Evolutionary conservation across 2,329 filamentous ascomycete species (phyloP), one percentile per base, ranked within the genome.

Genomic region (Grosmannia huntii): DNA sequence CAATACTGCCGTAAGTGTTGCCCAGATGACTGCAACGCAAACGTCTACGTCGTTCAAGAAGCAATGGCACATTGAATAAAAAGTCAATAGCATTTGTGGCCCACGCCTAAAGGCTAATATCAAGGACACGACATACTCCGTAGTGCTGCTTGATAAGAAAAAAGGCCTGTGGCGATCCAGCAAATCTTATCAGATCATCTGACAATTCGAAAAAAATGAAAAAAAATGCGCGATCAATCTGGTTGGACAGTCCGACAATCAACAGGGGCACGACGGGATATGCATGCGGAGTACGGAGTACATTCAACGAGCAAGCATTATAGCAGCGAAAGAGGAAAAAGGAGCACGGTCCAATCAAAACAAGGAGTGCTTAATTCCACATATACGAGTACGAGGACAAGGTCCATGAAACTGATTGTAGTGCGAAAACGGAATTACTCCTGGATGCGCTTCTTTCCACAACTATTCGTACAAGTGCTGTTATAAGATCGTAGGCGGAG

Each of bases 151-250:
- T 28, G 28, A 28, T 28, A 28, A 5, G n/a, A 28, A 28, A 7
- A 33, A 9, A 33, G 11, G 16, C 41, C 6, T n/a, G 19, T 5
- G 4, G 16, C 7, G 19, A 12, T 14, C 4, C 1, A 53, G 6
- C 48, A 23, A 50, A 31, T 50, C 56, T 60, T 58, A 60, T 60
- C 59, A 53, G 59, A 60, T 60, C 38, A 55, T 54, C 53, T 53
- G 56, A 58, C 56, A 55, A 60, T 14, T 10, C 7, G 12, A 48
- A 49, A 49, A 25, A 49, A 44, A 25, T 11, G 10, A 49, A 27
- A 49, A 1, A 11, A 23, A 16, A 27, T 4, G 14, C 4, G 46
- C 41, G 41, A 5, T 19, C 41, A n/a, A 44, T 38, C 5, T 53
- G 28, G 52, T 41, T 53, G 52, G 33, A 27, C 52, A 44, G 36